Base-by-base conservation (phyloP, 192 early-diverging fungal genomes). In the Fimicolochytrium jonesii region DNA sequence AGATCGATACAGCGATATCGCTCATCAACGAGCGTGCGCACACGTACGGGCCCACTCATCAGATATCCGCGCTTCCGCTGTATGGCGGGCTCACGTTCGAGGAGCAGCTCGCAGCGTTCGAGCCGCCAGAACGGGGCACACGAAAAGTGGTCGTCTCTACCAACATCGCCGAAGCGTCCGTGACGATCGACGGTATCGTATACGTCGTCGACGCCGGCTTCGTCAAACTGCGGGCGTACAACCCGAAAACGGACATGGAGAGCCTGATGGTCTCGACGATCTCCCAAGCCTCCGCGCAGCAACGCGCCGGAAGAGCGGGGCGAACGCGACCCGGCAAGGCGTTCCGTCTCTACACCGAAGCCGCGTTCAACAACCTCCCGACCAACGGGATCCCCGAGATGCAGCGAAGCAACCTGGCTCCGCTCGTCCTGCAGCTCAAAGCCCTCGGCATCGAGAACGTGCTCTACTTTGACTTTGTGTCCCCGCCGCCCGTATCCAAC, bases 131-230 rank as follows among this genome's bases (percentile, higher is more conserved):
- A 1, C 34, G 52, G 0, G 75, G 79, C 6, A 77, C 74, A 3
- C 80, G 95, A 9, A 96, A 94, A 62, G 86, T 95, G 0, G 78
- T 98, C 0, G 83, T 98, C 1, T 80, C 95, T 0, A 95, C 93
- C 10, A 95, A 94, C 52, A 84, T 93, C 29, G 93, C 92, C 2
- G 93, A 95, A 61, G 89, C 90, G 3, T 87, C 86, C 2, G 75
- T 91, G 4, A 90, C 89, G 0, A 81, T 92, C 42, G 83, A 87
- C 26, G 88, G 86, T 0, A 86, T 91, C 18, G 81, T 82, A 4
- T 90, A 82, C 57, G 88, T 93, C 4, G 72, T 93, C 56, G 91
- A 93, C 68, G 74, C 74, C 52, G 91, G 91, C 1, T 89, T 90
- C 77, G 88, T 87, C 32, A 90, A 90, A 68, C 42, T 88, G 1